Evolutionary conservation across 768 basidiomycete species (phyloP), one percentile per base, ranked within the genome.

Genomic region (Suillus clintonianus): DNA sequence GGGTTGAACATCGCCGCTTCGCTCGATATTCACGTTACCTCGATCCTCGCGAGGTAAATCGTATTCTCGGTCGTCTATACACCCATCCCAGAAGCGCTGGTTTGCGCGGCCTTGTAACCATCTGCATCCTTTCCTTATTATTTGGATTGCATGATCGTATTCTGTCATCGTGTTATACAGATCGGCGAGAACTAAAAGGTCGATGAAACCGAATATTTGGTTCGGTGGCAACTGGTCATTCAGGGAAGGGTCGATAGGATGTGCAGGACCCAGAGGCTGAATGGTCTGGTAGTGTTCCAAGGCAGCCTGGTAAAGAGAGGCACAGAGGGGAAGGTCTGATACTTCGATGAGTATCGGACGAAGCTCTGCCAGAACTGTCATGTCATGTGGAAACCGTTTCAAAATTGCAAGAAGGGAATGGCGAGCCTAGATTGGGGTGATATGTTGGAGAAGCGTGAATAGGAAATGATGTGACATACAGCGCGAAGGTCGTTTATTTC

Each of bases 1-100:
- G 2, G 85, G 82, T 51, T 82, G 82, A 7, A 87, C 73, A 42
- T 83, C 82, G 2, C 82, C 83, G 42, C 77, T 70, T 63, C 82
- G 80, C 43, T 78, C 75, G 13, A 71, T 59, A 30, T 68, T 70
- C 22, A 69, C 67, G 17, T 43, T 68, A 64, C 68, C 68, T 56
- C 54, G 34, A 69, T 39, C 27, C 74, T 61, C 73, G 64, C 71
- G 75, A 17, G 69, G 65, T 22, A 83, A 69, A 70, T 95, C 93
- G 70, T 86, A 99, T 76, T 99, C 97, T 56, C 95, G 81, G 71
- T 99, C 97, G 72, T 99, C 96, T 36, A 84, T 85, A 60, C 88
- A 85, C 24, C 83, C 73, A 67, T 95, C 92, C 95, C 95, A 98
- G 62, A 89, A 88, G 60, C 80, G 82, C 71, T 91, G 89, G 53